A percentile compares a stretch with the other conserved stretches of the same genome.
phyloP scores from a whole-genome alignment of 495 filamentous ascomycete species.

The Aspergillus heteromorphus region DNA sequence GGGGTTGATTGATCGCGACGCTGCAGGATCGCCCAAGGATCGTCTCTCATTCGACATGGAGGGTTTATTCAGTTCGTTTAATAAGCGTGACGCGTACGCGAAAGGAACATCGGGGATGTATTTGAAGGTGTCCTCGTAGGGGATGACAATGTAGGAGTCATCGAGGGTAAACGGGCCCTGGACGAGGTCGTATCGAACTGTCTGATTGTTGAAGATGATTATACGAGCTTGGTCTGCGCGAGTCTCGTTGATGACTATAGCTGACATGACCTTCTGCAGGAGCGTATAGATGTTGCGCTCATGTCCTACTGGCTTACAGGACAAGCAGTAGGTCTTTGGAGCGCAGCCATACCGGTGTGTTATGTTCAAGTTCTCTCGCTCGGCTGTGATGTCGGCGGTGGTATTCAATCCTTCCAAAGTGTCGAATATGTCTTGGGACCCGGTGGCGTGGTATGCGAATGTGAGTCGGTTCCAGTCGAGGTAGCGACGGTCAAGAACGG shows the following conservation, averaged over 20 bases:
- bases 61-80: background rate
- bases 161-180: constrained; percentile 36
- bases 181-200: constrained; percentile 34
- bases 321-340: constrained; percentile 34
- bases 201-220: constrained; percentile 33
- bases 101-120: constrained; percentile 27
- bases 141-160: constrained; percentile 34
- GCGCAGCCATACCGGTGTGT: constrained; percentile 33
- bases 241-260: constrained; percentile 19
- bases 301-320: constrained; percentile 26
- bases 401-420: background rate
- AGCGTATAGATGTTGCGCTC: constrained; percentile 31
- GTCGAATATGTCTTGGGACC: constrained; percentile 22
- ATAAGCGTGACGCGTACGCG: background rate
- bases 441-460: constrained; percentile 32
- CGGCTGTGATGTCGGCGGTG: too few relatives aligned
- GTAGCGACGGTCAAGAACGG: constrained; percentile 11
- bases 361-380: constrained; percentile 4
- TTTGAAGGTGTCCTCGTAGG: constrained; percentile 28
- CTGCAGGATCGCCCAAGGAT: too few relatives aligned
- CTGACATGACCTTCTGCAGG: constrained; percentile 22
- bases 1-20: background rate
- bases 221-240: constrained; percentile 25
- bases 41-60: too few relatives aligned
- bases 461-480: constrained; percentile 37